Evolutionary conservation across 257 asterid species (phyloP), one percentile per base, ranked within the genome.

Genomic region (Sherardia arvensis): DNA sequence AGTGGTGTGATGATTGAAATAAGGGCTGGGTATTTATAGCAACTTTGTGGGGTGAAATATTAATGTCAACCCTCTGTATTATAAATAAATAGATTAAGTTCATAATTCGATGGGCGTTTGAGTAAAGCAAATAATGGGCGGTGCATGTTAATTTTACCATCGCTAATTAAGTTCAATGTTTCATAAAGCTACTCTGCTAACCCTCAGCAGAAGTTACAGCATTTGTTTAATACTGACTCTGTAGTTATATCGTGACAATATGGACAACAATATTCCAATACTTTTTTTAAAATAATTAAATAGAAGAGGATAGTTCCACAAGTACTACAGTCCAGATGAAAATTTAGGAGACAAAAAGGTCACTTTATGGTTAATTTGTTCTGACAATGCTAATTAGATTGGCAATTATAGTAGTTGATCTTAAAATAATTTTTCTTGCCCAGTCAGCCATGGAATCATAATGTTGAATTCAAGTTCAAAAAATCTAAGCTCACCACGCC

Each of bases 61-160:
- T 18, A 25, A 26, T 81, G 81, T 74, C 82, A 77, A 69, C 83
- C 58, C 61, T 57, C 38, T 17, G 56, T 21, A 49, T 43, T 43
- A 14, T 43, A 43, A 43, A 43, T n/a, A n/a, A n/a, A n/a, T 49
- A n/a, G 53, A 18, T 9, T n/a, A n/a, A 1, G 17, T 36, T 60
- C 58, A 64, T 53, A 27, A 51, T 47, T 27, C 48, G 60, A 74
- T 73, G 79, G 76, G 74, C 73, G 73, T 73, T 83, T 64, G 76
- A 77, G 49, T 53, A 58, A 69, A 68, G 66, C 21, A n/a, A n/a
- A 3, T 67, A 65, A 66, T 66, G 94, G 87, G 65, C 84, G 89
- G 87, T 75, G 87, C 84, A 71, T 63, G 30, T 47, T 48, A 71
- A 63, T 51, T 58, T 22, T 23, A 17, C 34, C 34, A 14, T 27